Conservation (phyloP, 2,329 filamentous ascomycete species). For the Claviceps maximensis region DNA sequence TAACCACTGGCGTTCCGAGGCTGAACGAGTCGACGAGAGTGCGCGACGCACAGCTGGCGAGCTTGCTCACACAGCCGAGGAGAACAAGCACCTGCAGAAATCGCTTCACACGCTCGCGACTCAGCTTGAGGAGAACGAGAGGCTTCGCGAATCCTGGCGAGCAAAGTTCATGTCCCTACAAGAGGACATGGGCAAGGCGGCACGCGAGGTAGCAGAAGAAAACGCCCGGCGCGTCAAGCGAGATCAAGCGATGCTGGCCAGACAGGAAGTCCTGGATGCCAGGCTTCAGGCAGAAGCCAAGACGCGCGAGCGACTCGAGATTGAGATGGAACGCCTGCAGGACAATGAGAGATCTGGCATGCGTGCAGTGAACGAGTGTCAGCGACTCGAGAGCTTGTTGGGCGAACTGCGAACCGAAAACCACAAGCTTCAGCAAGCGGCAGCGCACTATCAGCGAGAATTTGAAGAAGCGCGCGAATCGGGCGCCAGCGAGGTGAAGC, state of each 20-base stretch:
- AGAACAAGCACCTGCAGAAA: constrained; percentile 62
- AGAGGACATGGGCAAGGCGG: constrained; percentile 69
- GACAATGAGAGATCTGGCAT: constrained; percentile 51
- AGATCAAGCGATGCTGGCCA: constrained; percentile 64
- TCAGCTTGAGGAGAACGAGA: constrained; percentile 76
- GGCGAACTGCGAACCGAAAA: constrained; percentile 52
- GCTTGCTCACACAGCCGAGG: constrained; percentile 32
- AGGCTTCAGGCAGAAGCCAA: constrained; percentile 62
- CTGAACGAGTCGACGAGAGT: constrained; percentile 43
- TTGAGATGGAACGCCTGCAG: constrained; percentile 53
- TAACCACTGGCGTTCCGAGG: constrained; percentile 47
- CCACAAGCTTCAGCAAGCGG: constrained; percentile 55
- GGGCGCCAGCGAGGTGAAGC: constrained; percentile 66
- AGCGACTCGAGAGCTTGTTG: constrained; percentile 43
- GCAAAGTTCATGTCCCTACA: constrained; percentile 75
- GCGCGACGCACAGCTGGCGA: constrained; percentile 36
- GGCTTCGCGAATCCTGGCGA: constrained; percentile 72
- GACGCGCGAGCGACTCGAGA: constrained; percentile 52
- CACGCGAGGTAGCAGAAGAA: constrained; percentile 69
- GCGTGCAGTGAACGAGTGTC: constrained; percentile 48
- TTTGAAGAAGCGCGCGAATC: constrained; percentile 73
- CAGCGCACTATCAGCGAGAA: constrained; percentile 62
- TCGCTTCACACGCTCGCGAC: constrained; percentile 60
- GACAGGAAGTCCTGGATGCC: constrained; percentile 68
- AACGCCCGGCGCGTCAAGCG: constrained; percentile 66